Evolutionary conservation across 805 yeast genomes (phyloP).

Genomic region (Candida lessepsii): DNA sequence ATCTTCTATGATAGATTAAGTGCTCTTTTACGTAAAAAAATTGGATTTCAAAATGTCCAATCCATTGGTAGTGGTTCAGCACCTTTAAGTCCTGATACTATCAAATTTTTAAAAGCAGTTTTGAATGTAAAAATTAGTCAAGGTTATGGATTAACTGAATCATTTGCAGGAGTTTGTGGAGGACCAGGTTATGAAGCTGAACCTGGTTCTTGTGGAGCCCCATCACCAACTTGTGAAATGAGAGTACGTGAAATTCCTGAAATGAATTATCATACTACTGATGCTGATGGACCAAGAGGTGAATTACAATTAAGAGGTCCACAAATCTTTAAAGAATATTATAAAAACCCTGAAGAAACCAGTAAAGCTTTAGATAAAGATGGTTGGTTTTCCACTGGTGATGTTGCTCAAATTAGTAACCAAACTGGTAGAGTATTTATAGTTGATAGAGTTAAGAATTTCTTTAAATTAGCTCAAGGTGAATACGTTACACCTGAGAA

Average conservation of each 20-base stretch:
- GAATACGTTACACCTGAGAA: conserved; percentile 74
- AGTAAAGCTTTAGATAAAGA: conserved; percentile 42
- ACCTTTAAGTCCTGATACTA: conserved; percentile 63
- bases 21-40: conserved; percentile 35
- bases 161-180: conserved; percentile 54
- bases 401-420: conserved; percentile 32
- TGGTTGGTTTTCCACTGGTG: conserved; percentile 64
- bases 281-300: conserved; percentile 40
- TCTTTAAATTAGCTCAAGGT: conserved; percentile 58
- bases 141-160: conserved; percentile 74
- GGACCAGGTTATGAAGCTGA: conserved; percentile 40
- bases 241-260: conserved; percentile 64
- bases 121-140: conserved; percentile 57
- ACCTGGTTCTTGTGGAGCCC: conserved; percentile 41
- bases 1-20: conserved; percentile 31
- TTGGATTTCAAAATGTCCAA: conserved; percentile 31
- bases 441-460: conserved; percentile 76
- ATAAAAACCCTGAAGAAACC: conserved; percentile 50
- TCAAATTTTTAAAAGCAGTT: conserved; percentile 58
- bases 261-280: conserved; percentile 46
- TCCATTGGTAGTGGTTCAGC: conserved; percentile 55
- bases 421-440: conserved; percentile 51
- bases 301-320: conserved; percentile 60
- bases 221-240: conserved; percentile 52
- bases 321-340: conserved; percentile 53